Conservation (phyloP, 208 protist species). For the Phytomonas sp. region DNA sequence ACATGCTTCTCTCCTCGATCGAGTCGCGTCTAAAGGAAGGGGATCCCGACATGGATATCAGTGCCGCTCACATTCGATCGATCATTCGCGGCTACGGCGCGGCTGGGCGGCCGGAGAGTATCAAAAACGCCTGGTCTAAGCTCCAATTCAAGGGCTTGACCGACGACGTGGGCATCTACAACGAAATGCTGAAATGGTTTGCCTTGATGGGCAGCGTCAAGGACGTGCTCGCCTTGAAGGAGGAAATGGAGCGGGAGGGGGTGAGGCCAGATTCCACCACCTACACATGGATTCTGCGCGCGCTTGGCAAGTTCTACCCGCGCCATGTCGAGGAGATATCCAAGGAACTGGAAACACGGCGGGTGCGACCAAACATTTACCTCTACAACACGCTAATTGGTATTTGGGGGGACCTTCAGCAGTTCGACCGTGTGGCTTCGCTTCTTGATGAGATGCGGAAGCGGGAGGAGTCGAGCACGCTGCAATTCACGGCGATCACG, state of each 20-base stretch:
- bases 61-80: constrained; percentile 67
- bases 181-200: constrained; percentile 85
- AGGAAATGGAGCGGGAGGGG: constrained; percentile 40
- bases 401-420: constrained; percentile 63
- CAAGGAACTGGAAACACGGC: constrained; percentile 44
- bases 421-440: constrained; percentile 34
- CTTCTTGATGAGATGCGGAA: constrained; percentile 59
- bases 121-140: constrained; percentile 67
- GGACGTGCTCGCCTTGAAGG: constrained; percentile 60
- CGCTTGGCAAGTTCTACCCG: constrained; percentile 77
- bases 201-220: constrained; percentile 83
- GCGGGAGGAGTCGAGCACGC: constrained; percentile 58
- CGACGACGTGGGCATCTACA: constrained; percentile 78
- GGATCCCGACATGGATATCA: constrained; percentile 82
- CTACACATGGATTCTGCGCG: constrained; percentile 74
- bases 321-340: constrained; percentile 68
- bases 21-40: constrained; percentile 77
- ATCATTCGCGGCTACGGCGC: constrained; percentile 84
- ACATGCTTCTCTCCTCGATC: constrained; percentile 80
- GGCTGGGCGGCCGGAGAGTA: constrained; percentile 56
- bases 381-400: constrained; percentile 80
- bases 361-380: constrained; percentile 60
- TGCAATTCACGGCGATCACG: constrained; percentile 67
- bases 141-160: constrained; percentile 60
- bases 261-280: constrained; percentile 59